phyloP scores from a whole-genome alignment of 2,329 filamentous ascomycete genomes.

The Anisogramma anomala region DNA sequence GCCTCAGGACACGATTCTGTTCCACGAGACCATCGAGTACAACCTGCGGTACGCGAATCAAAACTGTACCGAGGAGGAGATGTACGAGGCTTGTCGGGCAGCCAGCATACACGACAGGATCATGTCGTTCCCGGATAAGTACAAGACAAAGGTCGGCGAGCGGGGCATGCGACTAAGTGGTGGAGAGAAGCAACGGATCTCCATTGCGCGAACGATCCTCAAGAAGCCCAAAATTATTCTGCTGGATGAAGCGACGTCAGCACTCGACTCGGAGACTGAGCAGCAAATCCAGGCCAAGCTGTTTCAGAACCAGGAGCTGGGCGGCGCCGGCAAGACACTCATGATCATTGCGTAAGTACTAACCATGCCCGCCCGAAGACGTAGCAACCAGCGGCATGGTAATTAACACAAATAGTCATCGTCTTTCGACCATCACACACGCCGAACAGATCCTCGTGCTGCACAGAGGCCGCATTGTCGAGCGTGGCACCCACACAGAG shows the following conservation, averaged over 20 bases:
- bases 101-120: conserved; percentile 46
- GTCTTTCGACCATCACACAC: conserved; percentile 73
- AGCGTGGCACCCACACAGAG: conserved; percentile 68
- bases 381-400: too few species aligned
- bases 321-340: conserved; percentile 77
- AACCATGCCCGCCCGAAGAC: too few species aligned
- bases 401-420: conserved; percentile 42
- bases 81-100: conserved; percentile 38
- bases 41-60: conserved; percentile 43
- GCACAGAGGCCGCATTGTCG: conserved; percentile 62
- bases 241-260: conserved; percentile 61
- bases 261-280: conserved; percentile 52
- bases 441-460: conserved; percentile 78
- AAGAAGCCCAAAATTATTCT: conserved; percentile 60
- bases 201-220: conserved; percentile 53
- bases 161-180: conserved; percentile 43
- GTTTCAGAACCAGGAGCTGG: conserved; percentile 49
- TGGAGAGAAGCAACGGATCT: conserved; percentile 49
- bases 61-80: conserved; percentile 35
- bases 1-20: conserved; percentile 76
- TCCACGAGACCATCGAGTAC: conserved; percentile 45
- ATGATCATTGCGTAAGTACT: conserved; percentile 76
- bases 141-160: conserved; percentile 41
- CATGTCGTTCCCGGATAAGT: conserved; percentile 40
- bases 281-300: conserved; percentile 54